Evolutionary conservation across 352 stramenopile species (phyloP).

Genomic region (Pythium dissotocum): DNA sequence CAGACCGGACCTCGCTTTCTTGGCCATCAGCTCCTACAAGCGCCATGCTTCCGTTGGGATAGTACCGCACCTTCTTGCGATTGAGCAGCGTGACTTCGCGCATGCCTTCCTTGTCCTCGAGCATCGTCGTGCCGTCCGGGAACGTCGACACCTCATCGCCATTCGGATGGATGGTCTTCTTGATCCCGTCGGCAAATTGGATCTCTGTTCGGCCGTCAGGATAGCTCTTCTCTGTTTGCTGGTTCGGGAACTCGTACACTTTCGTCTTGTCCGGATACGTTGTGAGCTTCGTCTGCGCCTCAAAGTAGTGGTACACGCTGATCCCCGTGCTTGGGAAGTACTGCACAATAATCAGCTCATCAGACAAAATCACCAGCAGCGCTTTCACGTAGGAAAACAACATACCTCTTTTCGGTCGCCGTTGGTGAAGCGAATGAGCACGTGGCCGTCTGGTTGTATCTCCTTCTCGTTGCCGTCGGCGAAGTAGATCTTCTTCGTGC

Average conservation of each 20-base stretch:
- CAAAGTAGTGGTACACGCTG: constrained; percentile 94
- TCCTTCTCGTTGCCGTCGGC: constrained; percentile 94
- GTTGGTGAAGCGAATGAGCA: constrained; percentile 92
- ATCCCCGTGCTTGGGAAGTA: constrained; percentile 80
- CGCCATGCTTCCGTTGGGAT: constrained; percentile 69
- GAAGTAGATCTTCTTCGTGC: constrained; percentile 82
- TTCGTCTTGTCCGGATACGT: constrained; percentile 93
- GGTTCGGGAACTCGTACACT: constrained; percentile 96
- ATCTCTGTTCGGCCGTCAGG: constrained; percentile 94
- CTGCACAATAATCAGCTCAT: constrained; percentile 19
- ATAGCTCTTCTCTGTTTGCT: constrained; percentile 94
- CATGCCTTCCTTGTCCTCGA: constrained; percentile 67
- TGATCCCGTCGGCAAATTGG: constrained; percentile 93
- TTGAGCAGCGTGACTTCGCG: constrained; percentile 82
- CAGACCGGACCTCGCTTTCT: constrained; percentile 60
- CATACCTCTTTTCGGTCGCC: constrained; percentile 94
- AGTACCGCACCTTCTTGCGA: constrained; percentile 70
- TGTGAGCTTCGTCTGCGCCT: constrained; percentile 93
- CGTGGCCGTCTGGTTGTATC: constrained; percentile 84
- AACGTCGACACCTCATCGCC: constrained; percentile 84
- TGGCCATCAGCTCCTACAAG: constrained; percentile 45
- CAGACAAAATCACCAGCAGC: neutral
- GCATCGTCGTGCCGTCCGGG: constrained; percentile 81
- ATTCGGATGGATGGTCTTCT: constrained; percentile 79
- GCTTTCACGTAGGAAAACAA: neutral